These are phyloP conservation scores for Colletotrichum godetiae DNA, from an alignment of 2,329 filamentous ascomycete species.

Conservation along the genomic window DNA sequence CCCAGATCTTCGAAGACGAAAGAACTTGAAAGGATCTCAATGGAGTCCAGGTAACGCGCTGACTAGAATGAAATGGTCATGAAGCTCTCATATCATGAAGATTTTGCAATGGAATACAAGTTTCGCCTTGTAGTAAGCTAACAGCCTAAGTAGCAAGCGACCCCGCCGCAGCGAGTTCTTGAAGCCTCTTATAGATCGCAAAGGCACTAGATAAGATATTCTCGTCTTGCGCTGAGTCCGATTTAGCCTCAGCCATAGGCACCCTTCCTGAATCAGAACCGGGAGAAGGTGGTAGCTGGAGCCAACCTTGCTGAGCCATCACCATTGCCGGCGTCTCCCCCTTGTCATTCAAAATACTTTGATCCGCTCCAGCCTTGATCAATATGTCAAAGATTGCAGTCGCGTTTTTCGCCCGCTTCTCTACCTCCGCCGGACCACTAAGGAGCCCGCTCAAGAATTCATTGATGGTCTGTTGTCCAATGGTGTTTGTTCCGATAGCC, in stretches of 20 bases:
- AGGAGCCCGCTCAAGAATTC: background rate
- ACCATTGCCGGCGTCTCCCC: background rate
- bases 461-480: background rate
- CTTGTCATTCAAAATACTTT: background rate
- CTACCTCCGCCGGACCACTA: background rate
- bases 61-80: too few species aligned
- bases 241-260: fast-evolving
- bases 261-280: background rate
- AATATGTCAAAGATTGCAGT: background rate
- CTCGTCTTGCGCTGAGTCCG: too few species aligned
- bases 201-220: background rate
- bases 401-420: background rate
- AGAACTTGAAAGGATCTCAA: too few species aligned
- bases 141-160: too few species aligned
- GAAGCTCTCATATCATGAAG: too few species aligned
- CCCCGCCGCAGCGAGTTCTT: too few species aligned
- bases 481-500: background rate
- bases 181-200: background rate
- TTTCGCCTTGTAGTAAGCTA: too few species aligned
- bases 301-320: background rate
- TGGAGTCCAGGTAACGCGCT: too few species aligned
- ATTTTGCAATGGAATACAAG: too few species aligned
- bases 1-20: too few species aligned
- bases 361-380: background rate
- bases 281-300: background rate